Evolutionary conservation across 768 basidiomycete genomes (phyloP).

Genomic region (Tricholoma flavovirens): DNA sequence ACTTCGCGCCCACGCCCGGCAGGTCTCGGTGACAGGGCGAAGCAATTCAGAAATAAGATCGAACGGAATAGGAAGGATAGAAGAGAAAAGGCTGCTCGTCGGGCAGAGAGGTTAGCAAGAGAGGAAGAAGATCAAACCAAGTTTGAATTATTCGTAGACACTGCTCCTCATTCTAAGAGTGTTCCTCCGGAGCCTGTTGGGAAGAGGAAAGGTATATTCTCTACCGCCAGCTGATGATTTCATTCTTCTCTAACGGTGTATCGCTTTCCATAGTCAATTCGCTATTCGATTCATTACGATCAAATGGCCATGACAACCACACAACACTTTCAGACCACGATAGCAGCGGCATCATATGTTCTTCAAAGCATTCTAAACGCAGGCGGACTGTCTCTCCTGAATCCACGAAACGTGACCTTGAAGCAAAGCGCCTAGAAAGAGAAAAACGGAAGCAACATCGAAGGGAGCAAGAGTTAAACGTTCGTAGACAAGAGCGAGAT

Average conservation of each 20-base stretch:
- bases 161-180: constrained; percentile 13
- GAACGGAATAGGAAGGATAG: constrained; percentile 28
- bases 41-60: constrained; percentile 27
- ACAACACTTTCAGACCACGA: constrained; percentile 23
- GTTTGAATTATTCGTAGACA: constrained; percentile 16
- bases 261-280: constrained; percentile 22
- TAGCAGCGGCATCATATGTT: constrained; percentile 26
- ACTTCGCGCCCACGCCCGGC: constrained; percentile 13
- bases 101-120: constrained; percentile 19
- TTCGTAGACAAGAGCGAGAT: constrained; percentile 32
- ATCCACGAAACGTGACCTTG: constrained; percentile 31
- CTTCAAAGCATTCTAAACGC: constrained; percentile 39
- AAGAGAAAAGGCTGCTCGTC: constrained; percentile 24
- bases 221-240: background rate
- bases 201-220: constrained; percentile 46
- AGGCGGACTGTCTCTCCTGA: constrained; percentile 45
- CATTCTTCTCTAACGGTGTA: background rate
- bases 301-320: constrained; percentile 27
- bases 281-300: constrained; percentile 30
- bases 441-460: constrained; percentile 38
- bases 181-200: constrained; percentile 20
- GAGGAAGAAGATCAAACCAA: constrained; percentile 8
- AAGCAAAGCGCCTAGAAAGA: constrained; percentile 31
- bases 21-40: constrained; percentile 14
- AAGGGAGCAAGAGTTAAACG: constrained; percentile 31